Evolutionary conservation across 768 basidiomycete genomes (phyloP).

Genomic region (Lactarius indigo): DNA sequence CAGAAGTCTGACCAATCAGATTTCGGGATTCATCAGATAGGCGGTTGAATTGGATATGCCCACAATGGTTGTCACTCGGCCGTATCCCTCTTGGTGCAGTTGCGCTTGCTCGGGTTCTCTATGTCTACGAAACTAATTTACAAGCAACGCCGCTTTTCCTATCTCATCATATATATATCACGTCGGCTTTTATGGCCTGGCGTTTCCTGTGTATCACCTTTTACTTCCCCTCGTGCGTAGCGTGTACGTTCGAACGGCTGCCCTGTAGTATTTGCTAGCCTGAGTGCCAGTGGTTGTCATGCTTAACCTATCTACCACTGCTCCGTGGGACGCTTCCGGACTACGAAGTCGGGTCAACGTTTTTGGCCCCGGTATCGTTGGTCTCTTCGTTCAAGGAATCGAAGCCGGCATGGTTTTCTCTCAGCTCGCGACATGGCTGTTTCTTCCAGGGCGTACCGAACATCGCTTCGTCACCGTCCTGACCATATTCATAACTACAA

Average conservation of each 20-base stretch:
- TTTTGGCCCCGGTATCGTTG: not conserved
- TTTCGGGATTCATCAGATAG: too few species aligned
- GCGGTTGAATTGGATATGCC: too few species aligned
- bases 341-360: not conserved
- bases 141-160: too few species aligned
- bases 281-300: not conserved
- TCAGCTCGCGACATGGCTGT: not conserved
- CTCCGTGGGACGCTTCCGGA: not conserved
- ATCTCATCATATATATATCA: not conserved
- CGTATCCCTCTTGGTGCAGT: too few species aligned
- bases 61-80: too few species aligned
- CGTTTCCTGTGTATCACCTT: too few species aligned
- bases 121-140: too few species aligned
- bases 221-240: not conserved
- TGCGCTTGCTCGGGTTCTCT: too few species aligned
- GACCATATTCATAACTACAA: not conserved
- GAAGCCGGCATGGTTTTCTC: constrained; percentile 6
- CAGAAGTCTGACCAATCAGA: too few species aligned
- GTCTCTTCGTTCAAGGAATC: constrained; percentile 13
- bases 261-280: not conserved
- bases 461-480: not conserved
- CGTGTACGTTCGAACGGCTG: too few species aligned
- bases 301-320: not conserved
- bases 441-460: not conserved
- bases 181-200: not conserved